Evolutionary conservation across 306 rosid species (phyloP).

Genomic region (Crataegus laevigata): DNA sequence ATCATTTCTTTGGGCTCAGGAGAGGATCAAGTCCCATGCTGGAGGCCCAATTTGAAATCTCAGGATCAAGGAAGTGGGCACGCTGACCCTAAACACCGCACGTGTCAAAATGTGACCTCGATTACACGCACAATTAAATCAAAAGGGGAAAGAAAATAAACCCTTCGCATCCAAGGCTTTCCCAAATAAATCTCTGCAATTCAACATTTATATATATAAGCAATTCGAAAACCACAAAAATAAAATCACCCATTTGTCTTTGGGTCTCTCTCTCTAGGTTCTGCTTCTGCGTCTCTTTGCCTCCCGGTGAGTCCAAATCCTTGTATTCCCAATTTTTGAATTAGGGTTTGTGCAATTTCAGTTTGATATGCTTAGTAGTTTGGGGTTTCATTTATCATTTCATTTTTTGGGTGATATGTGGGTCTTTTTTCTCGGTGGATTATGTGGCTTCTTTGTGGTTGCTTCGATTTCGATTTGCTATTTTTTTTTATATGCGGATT

Average conservation of each 20-base stretch:
- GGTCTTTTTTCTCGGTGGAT: neutral
- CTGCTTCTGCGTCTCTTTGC: neutral
- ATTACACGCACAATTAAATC: neutral
- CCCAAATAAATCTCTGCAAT: neutral
- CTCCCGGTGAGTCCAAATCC: slow-evolving; percentile 12
- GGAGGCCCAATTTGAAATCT: no score
- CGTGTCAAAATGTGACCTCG: no score
- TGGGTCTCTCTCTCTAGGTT: neutral
- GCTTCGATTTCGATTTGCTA: neutral
- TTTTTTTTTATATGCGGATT: no score
- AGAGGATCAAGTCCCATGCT: no score
- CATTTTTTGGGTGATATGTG: neutral
- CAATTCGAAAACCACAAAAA: neutral
- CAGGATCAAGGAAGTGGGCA: no score
- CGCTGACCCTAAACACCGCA: no score
- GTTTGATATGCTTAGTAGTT: neutral
- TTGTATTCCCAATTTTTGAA: neutral
- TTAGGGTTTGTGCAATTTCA: neutral
- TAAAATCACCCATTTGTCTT: neutral
- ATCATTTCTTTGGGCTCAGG: no score
- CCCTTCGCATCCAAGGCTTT: neutral
- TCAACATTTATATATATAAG: neutral
- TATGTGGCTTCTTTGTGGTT: neutral
- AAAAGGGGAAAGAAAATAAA: neutral
- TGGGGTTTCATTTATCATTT: neutral